Evolutionary conservation across 2,329 filamentous ascomycete genomes (phyloP).

Genomic region (Juglanconis juglandina): DNA sequence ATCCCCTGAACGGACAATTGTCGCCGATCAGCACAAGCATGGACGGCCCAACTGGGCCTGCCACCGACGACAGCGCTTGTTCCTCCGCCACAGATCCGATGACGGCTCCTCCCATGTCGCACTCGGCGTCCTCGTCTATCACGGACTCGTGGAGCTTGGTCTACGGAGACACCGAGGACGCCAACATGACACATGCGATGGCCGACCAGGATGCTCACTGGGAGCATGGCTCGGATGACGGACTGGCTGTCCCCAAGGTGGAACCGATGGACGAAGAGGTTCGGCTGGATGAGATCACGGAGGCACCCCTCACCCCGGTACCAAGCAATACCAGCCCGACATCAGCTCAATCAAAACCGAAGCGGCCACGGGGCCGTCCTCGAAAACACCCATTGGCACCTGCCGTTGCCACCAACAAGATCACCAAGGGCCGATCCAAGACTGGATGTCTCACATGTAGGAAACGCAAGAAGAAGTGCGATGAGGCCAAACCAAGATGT

Average conservation of each 20-base stretch:
- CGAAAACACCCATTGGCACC: conserved; percentile 72
- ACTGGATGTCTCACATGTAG: conserved; percentile 67
- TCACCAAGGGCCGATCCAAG: conserved; percentile 73
- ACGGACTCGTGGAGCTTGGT: conserved; percentile 43
- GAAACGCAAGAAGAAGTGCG: conserved; percentile 70
- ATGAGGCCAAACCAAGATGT: conserved; percentile 66
- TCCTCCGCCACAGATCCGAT: conserved; percentile 34
- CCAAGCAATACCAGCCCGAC: conserved; percentile 22
- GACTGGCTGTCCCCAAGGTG: conserved; percentile 49
- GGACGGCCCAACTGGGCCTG: conserved; percentile 31
- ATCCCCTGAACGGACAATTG: conserved; percentile 43
- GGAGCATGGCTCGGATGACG: conserved; percentile 45
- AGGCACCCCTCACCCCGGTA: conserved; percentile 34
- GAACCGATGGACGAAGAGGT: conserved; percentile 57
- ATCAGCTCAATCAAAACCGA: conserved; percentile 40
- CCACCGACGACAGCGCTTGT: conserved; percentile 21
- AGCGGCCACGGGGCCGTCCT: conserved; percentile 73
- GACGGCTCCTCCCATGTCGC: conserved; percentile 39
- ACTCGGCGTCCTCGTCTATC: conserved; percentile 46
- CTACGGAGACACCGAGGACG: conserved; percentile 29
- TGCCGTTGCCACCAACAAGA: conserved; percentile 58
- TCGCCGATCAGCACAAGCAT: conserved; percentile 52
- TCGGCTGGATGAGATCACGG: conserved; percentile 50
- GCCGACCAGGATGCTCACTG: conserved; percentile 38
- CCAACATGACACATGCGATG: conserved; percentile 11